Conservation (phyloP, 1,139 yeast genomes). For the Nematodospora anomalae region DNA sequence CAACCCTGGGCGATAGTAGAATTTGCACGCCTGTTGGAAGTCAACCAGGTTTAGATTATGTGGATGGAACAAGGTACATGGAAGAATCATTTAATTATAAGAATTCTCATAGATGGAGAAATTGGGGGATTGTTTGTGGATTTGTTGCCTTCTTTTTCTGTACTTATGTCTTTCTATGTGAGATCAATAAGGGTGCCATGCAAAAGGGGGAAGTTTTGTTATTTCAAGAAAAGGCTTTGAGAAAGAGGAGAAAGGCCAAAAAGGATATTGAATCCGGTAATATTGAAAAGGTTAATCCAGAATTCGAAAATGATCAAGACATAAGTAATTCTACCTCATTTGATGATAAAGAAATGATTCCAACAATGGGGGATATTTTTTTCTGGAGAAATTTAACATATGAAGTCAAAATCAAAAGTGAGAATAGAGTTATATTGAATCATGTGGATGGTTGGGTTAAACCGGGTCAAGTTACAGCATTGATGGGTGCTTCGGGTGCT, state of each 20-base stretch:
- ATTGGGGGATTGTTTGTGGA: conserved; percentile 68
- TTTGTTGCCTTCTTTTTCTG: conserved; percentile 56
- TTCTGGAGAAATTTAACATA: conserved; percentile 81
- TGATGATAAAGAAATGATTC: conserved; percentile 6
- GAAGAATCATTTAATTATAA: conserved; percentile 47
- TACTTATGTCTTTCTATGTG: conserved; percentile 58
- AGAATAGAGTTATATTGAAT: conserved; percentile 59
- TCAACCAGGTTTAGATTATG: conserved; percentile 50
- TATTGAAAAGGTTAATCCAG: conserved; percentile 4
- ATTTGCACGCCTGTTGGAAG: conserved; percentile 73
- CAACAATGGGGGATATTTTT: conserved; percentile 48
- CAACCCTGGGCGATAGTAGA: conserved; percentile 27
- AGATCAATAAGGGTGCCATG: conserved; percentile 69
- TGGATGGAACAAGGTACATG: conserved; percentile 62
- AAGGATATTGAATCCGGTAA: conserved; percentile 11
- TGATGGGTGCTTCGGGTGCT: conserved; percentile 38
- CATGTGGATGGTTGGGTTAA: conserved; percentile 67
- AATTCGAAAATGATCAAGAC: conserved; percentile 34
- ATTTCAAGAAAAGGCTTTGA: conserved; percentile 31
- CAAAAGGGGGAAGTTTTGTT: conserved; percentile 83
- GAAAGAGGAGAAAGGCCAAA: conserved; percentile 6
- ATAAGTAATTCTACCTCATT: not conserved
- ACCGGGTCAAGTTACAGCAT: conserved; percentile 33
- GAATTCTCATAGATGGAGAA: conserved; percentile 76
- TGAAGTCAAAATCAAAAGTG: conserved; percentile 67